These are phyloP conservation scores for Rhodotorula toruloides DNA, from an alignment of 768 basidiomycete species.

Conservation along the genomic window DNA sequence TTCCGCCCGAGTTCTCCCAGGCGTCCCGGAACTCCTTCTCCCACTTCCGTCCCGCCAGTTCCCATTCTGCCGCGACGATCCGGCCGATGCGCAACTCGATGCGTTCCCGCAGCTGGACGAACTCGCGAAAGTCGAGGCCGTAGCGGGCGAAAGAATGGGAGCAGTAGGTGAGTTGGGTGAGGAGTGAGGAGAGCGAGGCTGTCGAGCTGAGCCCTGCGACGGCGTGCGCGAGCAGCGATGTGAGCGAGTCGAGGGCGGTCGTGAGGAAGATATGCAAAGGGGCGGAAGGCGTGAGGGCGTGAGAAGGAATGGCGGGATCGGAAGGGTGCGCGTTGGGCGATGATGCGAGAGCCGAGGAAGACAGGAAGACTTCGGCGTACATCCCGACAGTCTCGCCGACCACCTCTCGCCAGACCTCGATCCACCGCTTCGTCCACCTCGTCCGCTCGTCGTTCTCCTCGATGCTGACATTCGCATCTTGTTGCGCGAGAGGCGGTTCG, in stretches of 20 bases:
- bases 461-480: background rate
- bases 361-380: conserved; percentile 49
- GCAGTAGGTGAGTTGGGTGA: conserved; percentile 92
- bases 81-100: conserved; percentile 16
- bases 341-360: background rate
- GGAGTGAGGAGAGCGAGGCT: conserved; percentile 67
- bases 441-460: conserved; percentile 45
- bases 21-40: conserved; percentile 35
- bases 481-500: background rate
- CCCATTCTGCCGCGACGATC: conserved; percentile 19
- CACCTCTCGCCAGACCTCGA: conserved; percentile 51
- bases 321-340: background rate
- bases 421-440: conserved; percentile 48
- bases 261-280: conserved; percentile 62
- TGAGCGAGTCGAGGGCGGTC: conserved; percentile 48
- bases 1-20: conserved; percentile 20
- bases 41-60: conserved; percentile 24
- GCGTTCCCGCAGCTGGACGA: conserved; percentile 48
- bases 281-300: conserved; percentile 36
- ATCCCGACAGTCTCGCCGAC: conserved; percentile 51
- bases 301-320: background rate
- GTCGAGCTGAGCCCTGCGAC: conserved; percentile 55
- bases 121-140: conserved; percentile 77
- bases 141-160: conserved; percentile 84
- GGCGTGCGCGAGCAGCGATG: conserved; percentile 52